A percentile compares a stretch with the other conserved stretches of the same genome.
Evolutionary conservation across 2,329 filamentous ascomycete genomes (phyloP).

Genomic region (Colletotrichum spaethianum): DNA sequence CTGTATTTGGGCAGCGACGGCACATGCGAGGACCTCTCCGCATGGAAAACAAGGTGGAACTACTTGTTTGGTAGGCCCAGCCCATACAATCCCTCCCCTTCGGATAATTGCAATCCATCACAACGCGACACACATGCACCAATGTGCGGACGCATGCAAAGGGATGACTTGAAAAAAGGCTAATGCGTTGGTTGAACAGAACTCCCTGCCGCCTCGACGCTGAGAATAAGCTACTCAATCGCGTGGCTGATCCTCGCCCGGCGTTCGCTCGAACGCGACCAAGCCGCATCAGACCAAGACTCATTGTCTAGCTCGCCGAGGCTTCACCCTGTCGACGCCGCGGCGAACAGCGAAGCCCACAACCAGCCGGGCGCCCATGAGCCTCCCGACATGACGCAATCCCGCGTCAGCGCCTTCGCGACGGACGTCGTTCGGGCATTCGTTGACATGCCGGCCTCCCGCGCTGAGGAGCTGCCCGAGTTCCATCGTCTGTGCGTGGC

Average conservation of each 20-base stretch:
- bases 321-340: conserved; percentile 18
- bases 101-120: not conserved
- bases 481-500: conserved; percentile 38
- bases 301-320: conserved; percentile 35
- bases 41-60: conserved; percentile 54
- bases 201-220: conserved; percentile 51
- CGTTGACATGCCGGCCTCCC: conserved; percentile 34
- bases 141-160: not conserved
- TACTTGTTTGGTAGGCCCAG: conserved; percentile 50
- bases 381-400: conserved; percentile 24
- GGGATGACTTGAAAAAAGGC: not conserved
- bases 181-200: conserved; percentile 40
- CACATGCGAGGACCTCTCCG: conserved; percentile 51
- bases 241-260: conserved; percentile 51
- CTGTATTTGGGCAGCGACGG: conserved; percentile 49
- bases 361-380: not conserved
- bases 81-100: not conserved
- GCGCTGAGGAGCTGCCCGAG: conserved; percentile 38
- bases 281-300: conserved; percentile 35
- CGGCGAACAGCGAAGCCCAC: not conserved
- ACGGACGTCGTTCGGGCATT: conserved; percentile 36
- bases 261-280: conserved; percentile 34
- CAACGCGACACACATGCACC: not conserved
- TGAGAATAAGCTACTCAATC: conserved; percentile 52
- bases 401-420: conserved; percentile 31